These are phyloP conservation scores for Phytophthora multivora DNA, from an alignment of 352 stramenopile species.

Conservation along the genomic window DNA sequence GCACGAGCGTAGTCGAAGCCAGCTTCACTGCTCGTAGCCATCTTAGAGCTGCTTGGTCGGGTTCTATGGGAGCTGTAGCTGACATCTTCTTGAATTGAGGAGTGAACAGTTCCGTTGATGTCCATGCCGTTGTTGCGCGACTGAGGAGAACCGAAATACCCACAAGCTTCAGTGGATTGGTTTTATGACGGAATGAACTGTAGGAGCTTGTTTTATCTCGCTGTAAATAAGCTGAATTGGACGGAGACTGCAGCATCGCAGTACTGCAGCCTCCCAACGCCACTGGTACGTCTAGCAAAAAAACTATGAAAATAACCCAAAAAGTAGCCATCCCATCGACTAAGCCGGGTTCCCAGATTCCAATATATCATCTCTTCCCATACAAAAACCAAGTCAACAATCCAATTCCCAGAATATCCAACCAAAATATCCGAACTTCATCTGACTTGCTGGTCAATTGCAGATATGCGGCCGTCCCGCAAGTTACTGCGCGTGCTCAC, in stretches of 20 bases:
- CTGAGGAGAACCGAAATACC: too few relatives aligned
- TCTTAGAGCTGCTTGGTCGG: not conserved
- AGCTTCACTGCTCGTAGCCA: not conserved
- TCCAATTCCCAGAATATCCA: constrained; percentile 13
- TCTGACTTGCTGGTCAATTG: not conserved
- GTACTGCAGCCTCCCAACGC: not conserved
- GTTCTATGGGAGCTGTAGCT: too few relatives aligned
- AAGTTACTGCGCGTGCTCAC: constrained; percentile 66
- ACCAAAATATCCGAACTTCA: constrained; percentile 2
- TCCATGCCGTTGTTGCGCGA: not conserved
- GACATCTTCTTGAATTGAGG: not conserved
- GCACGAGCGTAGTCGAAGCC: not conserved
- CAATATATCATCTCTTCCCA: constrained; percentile 7
- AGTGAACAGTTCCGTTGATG: not conserved
- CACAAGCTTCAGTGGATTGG: too few relatives aligned
- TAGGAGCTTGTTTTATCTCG: not conserved
- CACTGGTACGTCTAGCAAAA: not conserved
- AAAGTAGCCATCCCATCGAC: constrained; percentile 2
- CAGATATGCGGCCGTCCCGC: constrained; percentile 65
- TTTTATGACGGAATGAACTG: not conserved
- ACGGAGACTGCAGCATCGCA: not conserved
- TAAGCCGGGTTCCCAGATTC: not conserved
- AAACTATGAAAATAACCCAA: too few relatives aligned
- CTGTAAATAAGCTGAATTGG: not conserved
- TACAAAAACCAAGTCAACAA: constrained; percentile 2